Evolutionary conservation across 371 early-diverging fungal species (phyloP), one percentile per base, ranked within the genome.

Genomic region (Lichtheimia ramosa): DNA sequence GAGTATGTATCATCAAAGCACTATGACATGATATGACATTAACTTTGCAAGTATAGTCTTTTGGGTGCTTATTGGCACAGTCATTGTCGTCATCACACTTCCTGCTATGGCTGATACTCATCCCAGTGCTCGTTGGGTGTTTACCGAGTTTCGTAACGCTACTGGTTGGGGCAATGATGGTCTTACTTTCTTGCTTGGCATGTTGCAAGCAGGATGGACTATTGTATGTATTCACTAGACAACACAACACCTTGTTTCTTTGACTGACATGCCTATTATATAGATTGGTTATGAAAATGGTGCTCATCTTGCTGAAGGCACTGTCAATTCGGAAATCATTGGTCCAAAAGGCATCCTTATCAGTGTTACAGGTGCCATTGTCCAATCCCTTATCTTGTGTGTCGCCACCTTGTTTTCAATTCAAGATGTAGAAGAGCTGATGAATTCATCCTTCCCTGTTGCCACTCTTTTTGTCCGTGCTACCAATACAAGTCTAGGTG

Each of bases 261-360:
- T 28, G 3, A 16, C 10, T 8, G 14, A 20, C 20, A 0, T 40
- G 41, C 21, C 43, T 21, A 23, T 46, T 51, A 48, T 49, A 46
- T 23, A 62, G 67, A 60, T 74, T 39, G 75, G 79, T 15, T 79
- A 79, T 39, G 79, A 69, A 27, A 63, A 63, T 40, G 68, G 59
- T 15, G 79, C 75, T 43, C 79, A 79, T 48, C 70, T 79, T 52
- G 73, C 73, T 0, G 79, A 79, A 59, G 79, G 75, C 12, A 79
- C 79, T 3, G 64, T 73, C 42, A 68, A 67, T 21, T 71, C 74
- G 5, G 73, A 66, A 52, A 51, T 64, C 18, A 75, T 74, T 20
- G 79, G 74, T n/a, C 79, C 79, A 3, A 69, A 72, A 5, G 78
- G 78, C 20, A 78, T 78, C 27, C 56, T 78, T n/a, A 62, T 72